phyloP scores from a whole-genome alignment of 495 filamentous ascomycete genomes.

The Alectoria sarmentosa region DNA sequence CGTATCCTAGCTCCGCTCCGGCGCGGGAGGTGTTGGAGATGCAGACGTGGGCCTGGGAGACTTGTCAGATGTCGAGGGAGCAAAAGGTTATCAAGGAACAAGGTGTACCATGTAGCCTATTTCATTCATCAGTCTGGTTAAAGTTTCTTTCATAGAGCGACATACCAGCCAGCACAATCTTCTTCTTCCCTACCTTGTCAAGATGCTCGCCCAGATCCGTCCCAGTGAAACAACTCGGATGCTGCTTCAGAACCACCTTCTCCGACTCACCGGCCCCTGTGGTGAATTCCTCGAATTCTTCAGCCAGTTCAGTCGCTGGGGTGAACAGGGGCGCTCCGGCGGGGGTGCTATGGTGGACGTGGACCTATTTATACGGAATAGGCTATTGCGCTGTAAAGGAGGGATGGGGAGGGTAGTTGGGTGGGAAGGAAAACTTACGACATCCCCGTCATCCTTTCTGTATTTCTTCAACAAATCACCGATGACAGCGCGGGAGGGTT shows the following conservation, averaged over 20 bases:
- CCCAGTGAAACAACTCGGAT: slow-evolving; percentile 41
- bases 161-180: slow-evolving; percentile 48
- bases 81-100: no score
- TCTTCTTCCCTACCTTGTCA: slow-evolving; percentile 33
- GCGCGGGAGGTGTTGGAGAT: slow-evolving; percentile 52
- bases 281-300: slow-evolving; percentile 46
- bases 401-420: no score
- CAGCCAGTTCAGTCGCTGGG: slow-evolving; percentile 42
- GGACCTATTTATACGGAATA: no score
- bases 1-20: slow-evolving; percentile 49
- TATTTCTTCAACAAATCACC: slow-evolving; percentile 44
- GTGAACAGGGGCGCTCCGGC: slow-evolving; percentile 56
- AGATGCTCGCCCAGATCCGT: slow-evolving; percentile 41
- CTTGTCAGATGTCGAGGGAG: no score
- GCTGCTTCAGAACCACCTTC: slow-evolving; percentile 41
- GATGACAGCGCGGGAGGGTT: slow-evolving; percentile 41
- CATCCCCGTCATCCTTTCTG: slow-evolving; percentile 38
- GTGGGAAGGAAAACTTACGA: slow-evolving; percentile 32
- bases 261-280: slow-evolving; percentile 31
- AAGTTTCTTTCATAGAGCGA: not conserved
- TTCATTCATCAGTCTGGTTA: not conserved
- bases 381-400: no score
- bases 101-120: slow-evolving; percentile 24
- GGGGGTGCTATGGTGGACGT: slow-evolving; percentile 48
- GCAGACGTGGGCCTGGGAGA: slow-evolving; percentile 49